Conservation (phyloP, 2,329 filamentous ascomycete genomes). For the Curvularia lunata region DNA sequence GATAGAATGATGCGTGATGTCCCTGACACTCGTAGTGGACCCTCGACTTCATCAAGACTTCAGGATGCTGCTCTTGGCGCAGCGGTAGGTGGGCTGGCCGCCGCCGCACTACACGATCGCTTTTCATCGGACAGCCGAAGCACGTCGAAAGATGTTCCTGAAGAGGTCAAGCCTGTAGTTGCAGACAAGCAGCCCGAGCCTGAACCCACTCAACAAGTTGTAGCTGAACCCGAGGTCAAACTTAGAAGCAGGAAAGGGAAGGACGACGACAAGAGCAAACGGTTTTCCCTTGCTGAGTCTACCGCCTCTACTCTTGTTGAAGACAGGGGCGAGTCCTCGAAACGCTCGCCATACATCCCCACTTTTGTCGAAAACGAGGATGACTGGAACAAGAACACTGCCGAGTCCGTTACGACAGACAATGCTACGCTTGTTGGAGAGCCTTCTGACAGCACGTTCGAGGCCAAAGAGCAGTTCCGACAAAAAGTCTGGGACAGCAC, state of each 20-base stretch:
- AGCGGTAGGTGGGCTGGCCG: constrained; percentile 34
- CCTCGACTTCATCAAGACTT: constrained; percentile 32
- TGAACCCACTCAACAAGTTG: constrained; percentile 13
- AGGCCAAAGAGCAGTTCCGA: constrained; percentile 28
- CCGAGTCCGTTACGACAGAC: constrained; percentile 36
- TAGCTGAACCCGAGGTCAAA: constrained; percentile 22
- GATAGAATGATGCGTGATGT: constrained; percentile 34
- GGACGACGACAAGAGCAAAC: constrained; percentile 40
- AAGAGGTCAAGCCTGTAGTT: constrained; percentile 13
- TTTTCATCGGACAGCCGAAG: constrained; percentile 24
- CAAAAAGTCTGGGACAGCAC: constrained; percentile 42
- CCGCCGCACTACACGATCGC: constrained; percentile 24
- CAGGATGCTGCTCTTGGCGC: constrained; percentile 40
- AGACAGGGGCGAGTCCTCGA: constrained; percentile 11
- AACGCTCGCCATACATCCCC: constrained; percentile 25
- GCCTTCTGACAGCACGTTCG: constrained; percentile 17
- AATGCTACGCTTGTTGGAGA: constrained; percentile 45
- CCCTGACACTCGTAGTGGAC: constrained; percentile 14
- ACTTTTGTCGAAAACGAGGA: constrained; percentile 43
- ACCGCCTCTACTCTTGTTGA: constrained; percentile 7
- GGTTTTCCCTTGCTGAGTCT: constrained; percentile 23
- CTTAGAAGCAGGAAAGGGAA: constrained; percentile 33
- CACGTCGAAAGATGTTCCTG: constrained; percentile 24
- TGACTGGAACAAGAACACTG: constrained; percentile 37
- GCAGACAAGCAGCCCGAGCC: constrained; percentile 16